phyloP scores from a whole-genome alignment of 352 stramenopile species.

The Phytophthora pinifolia region DNA sequence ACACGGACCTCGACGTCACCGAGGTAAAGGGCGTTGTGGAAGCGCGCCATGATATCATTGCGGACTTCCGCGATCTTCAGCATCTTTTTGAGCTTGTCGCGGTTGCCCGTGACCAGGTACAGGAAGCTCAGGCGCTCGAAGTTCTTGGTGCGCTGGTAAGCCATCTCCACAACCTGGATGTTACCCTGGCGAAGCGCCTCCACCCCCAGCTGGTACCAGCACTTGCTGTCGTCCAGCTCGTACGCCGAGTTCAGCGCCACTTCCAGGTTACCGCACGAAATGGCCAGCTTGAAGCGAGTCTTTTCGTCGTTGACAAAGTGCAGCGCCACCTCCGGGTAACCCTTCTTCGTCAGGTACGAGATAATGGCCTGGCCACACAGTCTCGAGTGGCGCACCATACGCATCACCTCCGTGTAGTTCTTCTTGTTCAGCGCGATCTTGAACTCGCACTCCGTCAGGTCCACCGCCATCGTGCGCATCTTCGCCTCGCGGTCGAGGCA shows the following conservation, averaged over 20 bases:
- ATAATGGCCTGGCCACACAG: constrained; percentile 99
- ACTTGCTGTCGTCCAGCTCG: constrained; percentile 94
- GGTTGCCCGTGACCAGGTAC: constrained; percentile 98
- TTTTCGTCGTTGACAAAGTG: constrained; percentile 99
- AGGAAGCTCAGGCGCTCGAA: constrained; percentile 99
- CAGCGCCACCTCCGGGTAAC: constrained; percentile 99
- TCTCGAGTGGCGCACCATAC: constrained; percentile 96
- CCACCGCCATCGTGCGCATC: constrained; percentile 95
- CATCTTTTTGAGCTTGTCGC: constrained; percentile 99
- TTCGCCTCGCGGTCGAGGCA: constrained; percentile 98
- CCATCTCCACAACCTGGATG: constrained; percentile 99
- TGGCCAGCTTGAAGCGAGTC: constrained; percentile 97
- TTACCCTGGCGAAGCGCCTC: constrained; percentile 98
- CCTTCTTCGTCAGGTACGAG: constrained; percentile 98
- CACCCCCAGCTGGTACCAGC: constrained; percentile 97
- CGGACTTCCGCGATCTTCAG: constrained; percentile 98
- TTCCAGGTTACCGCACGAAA: constrained; percentile 99
- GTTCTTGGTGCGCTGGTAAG: constrained; percentile 99
- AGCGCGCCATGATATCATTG: constrained; percentile 98
- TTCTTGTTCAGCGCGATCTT: constrained; percentile 96
- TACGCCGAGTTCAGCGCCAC: constrained; percentile 97
- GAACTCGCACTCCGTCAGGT: constrained; percentile 99
- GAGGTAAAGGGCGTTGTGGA: constrained; percentile 98
- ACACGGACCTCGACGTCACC: constrained; percentile 96
- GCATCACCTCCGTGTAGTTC: constrained; percentile 98